These are phyloP conservation scores for Podospora comata DNA, from an alignment of 495 filamentous ascomycete genomes.

Conservation along the genomic window DNA sequence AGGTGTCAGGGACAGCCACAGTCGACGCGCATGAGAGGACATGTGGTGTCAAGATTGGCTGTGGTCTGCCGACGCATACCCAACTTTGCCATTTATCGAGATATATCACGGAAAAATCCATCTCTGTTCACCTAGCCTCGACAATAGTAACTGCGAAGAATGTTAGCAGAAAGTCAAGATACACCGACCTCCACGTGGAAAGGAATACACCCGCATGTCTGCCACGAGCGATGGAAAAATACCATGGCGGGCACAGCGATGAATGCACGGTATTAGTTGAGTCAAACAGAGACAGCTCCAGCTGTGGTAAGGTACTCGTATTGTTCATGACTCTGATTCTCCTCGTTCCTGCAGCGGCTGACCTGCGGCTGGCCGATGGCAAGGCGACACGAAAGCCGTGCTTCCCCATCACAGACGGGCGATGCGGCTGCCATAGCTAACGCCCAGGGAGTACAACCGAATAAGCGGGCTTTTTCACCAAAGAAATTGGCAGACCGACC, in stretches of 20 bases:
- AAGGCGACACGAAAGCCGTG: not conserved
- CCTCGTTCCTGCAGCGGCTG: slow-evolving; percentile 18
- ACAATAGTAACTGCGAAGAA: not conserved
- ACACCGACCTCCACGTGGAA: not conserved
- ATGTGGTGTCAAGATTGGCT: not conserved
- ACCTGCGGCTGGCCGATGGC: slow-evolving; percentile 15
- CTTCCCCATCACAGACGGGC: not conserved
- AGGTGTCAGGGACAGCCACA: not conserved
- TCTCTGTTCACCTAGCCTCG: not conserved
- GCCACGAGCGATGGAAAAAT: not conserved
- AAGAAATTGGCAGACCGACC: not conserved
- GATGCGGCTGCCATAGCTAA: not conserved
- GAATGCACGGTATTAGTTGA: not conserved
- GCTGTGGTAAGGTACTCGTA: not conserved
- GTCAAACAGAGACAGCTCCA: not conserved
- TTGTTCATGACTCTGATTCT: not conserved
- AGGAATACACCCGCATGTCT: not conserved
- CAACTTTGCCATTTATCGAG: not conserved
- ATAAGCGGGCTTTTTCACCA: slow-evolving; percentile 1
- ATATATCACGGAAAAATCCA: not conserved
- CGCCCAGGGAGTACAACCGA: not conserved
- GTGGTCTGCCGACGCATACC: not conserved
- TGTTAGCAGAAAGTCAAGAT: not conserved
- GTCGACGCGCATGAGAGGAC: not conserved
- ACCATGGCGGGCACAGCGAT: not conserved